Evolutionary conservation across 2,329 filamentous ascomycete genomes (phyloP).

Genomic region (Blastomyces parvus): DNA sequence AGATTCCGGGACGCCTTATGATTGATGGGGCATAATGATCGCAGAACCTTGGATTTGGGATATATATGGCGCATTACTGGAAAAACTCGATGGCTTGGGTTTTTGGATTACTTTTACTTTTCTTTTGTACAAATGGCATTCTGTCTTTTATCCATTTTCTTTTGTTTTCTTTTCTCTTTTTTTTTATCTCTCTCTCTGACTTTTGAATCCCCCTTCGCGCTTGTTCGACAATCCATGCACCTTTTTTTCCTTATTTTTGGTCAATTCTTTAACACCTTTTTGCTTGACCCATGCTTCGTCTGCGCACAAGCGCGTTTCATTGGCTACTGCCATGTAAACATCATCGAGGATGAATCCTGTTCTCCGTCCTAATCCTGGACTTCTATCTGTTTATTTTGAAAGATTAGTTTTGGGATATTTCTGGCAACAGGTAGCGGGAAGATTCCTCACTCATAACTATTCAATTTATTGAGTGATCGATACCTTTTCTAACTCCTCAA

Average conservation of each 20-base stretch:
- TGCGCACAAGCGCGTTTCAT: neutral
- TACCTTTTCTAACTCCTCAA: neutral
- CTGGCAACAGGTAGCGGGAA: neutral
- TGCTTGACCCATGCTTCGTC: neutral
- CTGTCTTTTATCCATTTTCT: neutral
- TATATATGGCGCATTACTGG: constrained; percentile 1
- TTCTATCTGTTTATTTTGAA: neutral
- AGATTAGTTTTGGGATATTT: neutral
- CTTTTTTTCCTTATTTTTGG: neutral
- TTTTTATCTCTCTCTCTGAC: neutral
- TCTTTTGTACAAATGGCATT: neutral
- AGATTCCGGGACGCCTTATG: constrained; percentile 1
- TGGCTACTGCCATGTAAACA: neutral
- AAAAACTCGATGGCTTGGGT: neutral
- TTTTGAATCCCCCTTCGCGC: neutral
- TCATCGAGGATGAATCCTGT: neutral
- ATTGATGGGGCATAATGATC: constrained; percentile 6
- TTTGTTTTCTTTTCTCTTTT: neutral
- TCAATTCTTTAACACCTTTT: neutral
- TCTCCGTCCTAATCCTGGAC: neutral
- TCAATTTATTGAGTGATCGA: neutral
- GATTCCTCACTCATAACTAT: neutral
- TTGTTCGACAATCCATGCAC: neutral
- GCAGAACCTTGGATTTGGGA: constrained; percentile 1
- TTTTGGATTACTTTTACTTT: neutral